These are phyloP conservation scores for Osmozyma mogii DNA, from an alignment of 805 yeast species.

Conservation along the genomic window DNA sequence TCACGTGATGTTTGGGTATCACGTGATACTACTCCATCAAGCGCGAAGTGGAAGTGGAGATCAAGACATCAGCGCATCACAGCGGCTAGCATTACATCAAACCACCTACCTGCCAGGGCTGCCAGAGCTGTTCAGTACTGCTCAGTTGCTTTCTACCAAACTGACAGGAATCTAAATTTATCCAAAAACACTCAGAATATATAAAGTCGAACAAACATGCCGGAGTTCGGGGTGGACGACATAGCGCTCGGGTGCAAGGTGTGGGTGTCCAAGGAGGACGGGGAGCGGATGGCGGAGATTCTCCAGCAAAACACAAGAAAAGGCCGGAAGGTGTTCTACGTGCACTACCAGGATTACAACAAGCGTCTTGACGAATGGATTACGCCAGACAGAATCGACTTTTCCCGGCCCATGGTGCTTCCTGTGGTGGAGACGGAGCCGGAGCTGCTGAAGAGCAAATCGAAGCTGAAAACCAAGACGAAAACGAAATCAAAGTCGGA, in stretches of 20 bases:
- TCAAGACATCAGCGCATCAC: too few species aligned
- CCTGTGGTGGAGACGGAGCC: constrained; percentile 55
- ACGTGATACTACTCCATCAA: too few species aligned
- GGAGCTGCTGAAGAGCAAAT: constrained; percentile 36
- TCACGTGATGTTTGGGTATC: too few species aligned
- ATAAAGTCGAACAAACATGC: constrained; percentile 1
- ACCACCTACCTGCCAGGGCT: too few species aligned
- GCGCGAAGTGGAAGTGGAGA: too few species aligned
- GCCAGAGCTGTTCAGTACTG: too few species aligned
- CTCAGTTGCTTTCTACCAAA: too few species aligned
- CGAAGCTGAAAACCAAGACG: constrained; percentile 19
- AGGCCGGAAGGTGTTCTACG: constrained; percentile 76
- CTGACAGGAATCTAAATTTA: too few species aligned
- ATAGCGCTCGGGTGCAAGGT: constrained; percentile 74
- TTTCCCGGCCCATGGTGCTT: constrained; percentile 56
- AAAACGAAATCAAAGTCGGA: constrained; percentile 18
- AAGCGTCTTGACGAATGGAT: constrained; percentile 98
- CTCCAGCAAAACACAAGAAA: constrained; percentile 68
- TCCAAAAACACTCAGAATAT: too few species aligned
- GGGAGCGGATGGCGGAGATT: constrained; percentile 75
- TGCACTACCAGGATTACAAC: constrained; percentile 90
- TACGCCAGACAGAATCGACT: constrained; percentile 60
- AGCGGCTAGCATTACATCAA: too few species aligned
- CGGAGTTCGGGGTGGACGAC: constrained; percentile 34
- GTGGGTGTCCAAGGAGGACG: constrained; percentile 74